Percentiles rank a stretch among this genome's conserved stretches.
Conservation (phyloP, 108 stramenopile genomes). For the Cyclotella distinguenda region DNA sequence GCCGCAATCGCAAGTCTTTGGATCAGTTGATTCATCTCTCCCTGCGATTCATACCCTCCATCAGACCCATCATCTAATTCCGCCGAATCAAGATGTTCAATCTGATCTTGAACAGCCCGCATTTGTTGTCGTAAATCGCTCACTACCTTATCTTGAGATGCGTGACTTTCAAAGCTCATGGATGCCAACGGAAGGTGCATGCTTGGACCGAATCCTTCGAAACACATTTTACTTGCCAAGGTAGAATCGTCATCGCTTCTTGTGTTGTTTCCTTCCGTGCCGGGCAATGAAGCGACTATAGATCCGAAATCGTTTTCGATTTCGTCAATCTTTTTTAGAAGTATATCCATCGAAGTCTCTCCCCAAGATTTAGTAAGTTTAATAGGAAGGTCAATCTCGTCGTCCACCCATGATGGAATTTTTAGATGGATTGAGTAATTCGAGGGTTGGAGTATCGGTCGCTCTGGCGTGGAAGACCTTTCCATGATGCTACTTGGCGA, state of each 20-base stretch:
- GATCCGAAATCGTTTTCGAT: conserved; percentile 48
- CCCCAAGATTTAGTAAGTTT: conserved; percentile 24
- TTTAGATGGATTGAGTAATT: conserved; percentile 2
- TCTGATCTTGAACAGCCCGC: conserved; percentile 35
- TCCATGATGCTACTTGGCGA: too few species aligned
- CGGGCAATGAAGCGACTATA: conserved; percentile 35
- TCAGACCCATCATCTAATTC: conserved; percentile 28
- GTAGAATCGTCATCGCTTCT: conserved; percentile 19
- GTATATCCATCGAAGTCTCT: conserved; percentile 37
- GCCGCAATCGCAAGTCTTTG: conserved; percentile 41
- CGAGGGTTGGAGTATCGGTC: background rate
- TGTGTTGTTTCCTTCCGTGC: conserved; percentile 15
- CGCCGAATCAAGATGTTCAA: conserved; percentile 32
- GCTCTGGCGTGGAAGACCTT: background rate
- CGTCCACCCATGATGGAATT: conserved; percentile 40
- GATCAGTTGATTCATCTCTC: conserved; percentile 44
- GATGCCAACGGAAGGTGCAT: background rate
- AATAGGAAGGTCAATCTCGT: conserved; percentile 36
- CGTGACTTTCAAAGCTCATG: conserved; percentile 39
- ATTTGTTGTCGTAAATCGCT: conserved; percentile 22
- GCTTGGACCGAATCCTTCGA: background rate
- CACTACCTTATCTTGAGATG: conserved; percentile 27
- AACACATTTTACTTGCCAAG: conserved; percentile 10
- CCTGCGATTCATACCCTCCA: conserved; percentile 26
- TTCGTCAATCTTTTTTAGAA: conserved; percentile 43